These are phyloP conservation scores for Solanum chacoense DNA, from an alignment of 305 asterid species.

Conservation along the genomic window DNA sequence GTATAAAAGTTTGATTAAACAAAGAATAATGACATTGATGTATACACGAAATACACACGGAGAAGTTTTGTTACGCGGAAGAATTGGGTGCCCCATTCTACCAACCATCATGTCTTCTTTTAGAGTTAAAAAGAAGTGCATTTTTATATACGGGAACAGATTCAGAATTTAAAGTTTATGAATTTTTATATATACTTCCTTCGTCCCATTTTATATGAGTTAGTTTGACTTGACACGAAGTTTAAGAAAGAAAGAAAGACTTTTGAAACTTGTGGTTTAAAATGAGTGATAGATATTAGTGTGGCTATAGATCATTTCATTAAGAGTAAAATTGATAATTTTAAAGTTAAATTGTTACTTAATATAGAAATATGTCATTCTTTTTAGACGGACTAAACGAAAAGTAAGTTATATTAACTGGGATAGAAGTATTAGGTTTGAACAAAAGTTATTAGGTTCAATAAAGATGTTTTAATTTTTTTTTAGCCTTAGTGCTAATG, in stretches of 20 bases:
- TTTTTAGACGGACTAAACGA: accelerated
- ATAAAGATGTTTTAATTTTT: background rate
- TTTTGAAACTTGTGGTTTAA: too few species aligned
- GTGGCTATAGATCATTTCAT: background rate
- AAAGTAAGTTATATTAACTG: too few species aligned
- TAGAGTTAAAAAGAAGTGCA: background rate
- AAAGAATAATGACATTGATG: background rate
- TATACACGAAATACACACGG: background rate
- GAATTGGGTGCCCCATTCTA: background rate
- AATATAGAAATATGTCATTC: background rate
- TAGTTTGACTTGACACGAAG: background rate
- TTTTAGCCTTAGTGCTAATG: background rate
- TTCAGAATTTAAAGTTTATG: background rate
- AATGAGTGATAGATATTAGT: background rate
- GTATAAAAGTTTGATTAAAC: background rate
- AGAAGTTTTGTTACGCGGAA: background rate
- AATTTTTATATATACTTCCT: background rate
- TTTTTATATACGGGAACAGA: background rate
- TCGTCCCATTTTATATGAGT: accelerated
- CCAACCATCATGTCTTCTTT: background rate
- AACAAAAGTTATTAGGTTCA: background rate
- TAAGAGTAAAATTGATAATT: too few species aligned
- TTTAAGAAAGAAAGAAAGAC: too few species aligned
- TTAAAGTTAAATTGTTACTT: too few species aligned
- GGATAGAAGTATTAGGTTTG: background rate